Evolutionary conservation across 1,139 yeast genomes (phyloP).

Genomic region (Pneumocystis carinii): DNA sequence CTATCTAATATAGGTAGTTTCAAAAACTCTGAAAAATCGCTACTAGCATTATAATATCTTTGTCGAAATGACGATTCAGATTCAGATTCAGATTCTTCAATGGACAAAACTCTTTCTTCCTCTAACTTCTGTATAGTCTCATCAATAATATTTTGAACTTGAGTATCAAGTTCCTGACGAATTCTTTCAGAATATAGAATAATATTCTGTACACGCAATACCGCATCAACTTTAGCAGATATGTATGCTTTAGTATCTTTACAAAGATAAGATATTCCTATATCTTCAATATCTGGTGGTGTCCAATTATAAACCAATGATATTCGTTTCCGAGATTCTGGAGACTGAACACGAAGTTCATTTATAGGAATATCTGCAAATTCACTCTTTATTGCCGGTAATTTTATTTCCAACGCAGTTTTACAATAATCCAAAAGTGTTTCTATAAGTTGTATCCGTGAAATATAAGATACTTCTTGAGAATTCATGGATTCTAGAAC

Average conservation of each 20-base stretch:
- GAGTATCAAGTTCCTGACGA: constrained; percentile 62
- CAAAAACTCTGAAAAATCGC: background rate
- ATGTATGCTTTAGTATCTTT: constrained; percentile 55
- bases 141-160: constrained; percentile 51
- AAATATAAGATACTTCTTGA: constrained; percentile 24
- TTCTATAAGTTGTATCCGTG: constrained; percentile 57
- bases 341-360: constrained; percentile 33
- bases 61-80: background rate
- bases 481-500: constrained; percentile 9
- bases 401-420: constrained; percentile 58
- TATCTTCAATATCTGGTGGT: constrained; percentile 42
- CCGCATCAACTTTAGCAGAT: constrained; percentile 52
- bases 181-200: constrained; percentile 66
- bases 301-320: constrained; percentile 40
- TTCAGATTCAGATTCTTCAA: constrained; percentile 1
- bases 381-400: constrained; percentile 26
- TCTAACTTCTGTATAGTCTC: constrained; percentile 34
- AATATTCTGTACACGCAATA: constrained; percentile 63
- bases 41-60: background rate
- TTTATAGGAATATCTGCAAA: constrained; percentile 16
- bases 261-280: constrained; percentile 46
- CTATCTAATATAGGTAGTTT: background rate
- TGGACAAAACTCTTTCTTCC: background rate
- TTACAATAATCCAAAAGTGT: constrained; percentile 55
- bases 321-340: constrained; percentile 55